Evolutionary conservation across 345 rosid genomes (phyloP).

Genomic region (Carallia brachiata): DNA sequence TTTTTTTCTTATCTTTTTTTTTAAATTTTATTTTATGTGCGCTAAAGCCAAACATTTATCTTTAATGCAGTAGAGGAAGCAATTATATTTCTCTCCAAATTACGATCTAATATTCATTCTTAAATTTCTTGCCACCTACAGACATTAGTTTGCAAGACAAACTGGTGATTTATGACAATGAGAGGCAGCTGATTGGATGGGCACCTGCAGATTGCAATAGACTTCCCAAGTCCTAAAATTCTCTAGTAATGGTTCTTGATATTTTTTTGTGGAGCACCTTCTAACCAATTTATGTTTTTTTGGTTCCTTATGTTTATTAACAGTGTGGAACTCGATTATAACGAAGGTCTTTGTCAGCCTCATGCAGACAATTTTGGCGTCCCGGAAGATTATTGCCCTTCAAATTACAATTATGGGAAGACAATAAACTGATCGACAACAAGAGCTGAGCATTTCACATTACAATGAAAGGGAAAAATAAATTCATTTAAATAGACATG

Average conservation of each 20-base stretch:
- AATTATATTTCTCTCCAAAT: neutral
- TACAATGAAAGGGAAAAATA: neutral
- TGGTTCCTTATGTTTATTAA: conserved; percentile 24
- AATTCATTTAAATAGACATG: neutral
- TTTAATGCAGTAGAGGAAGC: neutral
- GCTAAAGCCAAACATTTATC: neutral
- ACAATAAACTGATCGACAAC: neutral
- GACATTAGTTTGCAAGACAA: conserved; percentile 62
- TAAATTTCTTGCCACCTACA: conserved; percentile 15
- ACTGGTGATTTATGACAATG: conserved; percentile 75
- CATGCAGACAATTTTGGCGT: conserved; percentile 39
- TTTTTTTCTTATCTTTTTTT: too few relatives aligned
- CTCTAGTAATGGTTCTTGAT: conserved; percentile 16
- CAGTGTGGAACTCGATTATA: conserved; percentile 48
- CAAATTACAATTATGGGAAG: conserved; percentile 5
- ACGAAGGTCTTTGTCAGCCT: conserved; percentile 40
- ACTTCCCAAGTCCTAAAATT: conserved; percentile 56
- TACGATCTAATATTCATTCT: neutral
- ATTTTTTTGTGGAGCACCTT: conserved; percentile 11
- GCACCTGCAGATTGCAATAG: conserved; percentile 47
- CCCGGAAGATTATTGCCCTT: conserved; percentile 28
- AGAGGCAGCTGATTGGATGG: conserved; percentile 76
- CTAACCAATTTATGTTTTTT: conserved; percentile 23
- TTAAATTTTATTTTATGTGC: too few relatives aligned
- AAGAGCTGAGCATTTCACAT: neutral